These are phyloP conservation scores for Sordariomycetes sp. DNA, from an alignment of 2,329 filamentous ascomycete species.

Conservation along the genomic window DNA sequence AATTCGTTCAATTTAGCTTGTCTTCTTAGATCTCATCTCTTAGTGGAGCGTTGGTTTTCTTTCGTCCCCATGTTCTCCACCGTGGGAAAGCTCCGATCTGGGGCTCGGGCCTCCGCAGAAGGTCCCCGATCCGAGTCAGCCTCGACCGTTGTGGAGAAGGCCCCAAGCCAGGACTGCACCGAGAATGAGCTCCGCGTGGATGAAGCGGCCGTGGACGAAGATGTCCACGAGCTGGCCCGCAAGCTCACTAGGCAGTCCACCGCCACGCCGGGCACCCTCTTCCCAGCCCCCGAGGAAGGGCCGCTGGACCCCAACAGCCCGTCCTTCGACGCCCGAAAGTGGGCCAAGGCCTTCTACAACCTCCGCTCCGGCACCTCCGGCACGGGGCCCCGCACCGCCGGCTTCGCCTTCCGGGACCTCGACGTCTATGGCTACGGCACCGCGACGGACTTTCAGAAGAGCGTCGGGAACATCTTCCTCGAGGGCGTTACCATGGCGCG, in stretches of 20 bases:
- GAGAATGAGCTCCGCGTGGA: neutral
- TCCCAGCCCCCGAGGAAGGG: slow-evolving; percentile 13
- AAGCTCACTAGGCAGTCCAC: slow-evolving; percentile 15
- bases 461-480: slow-evolving; percentile 24
- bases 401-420: slow-evolving; percentile 29
- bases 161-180: neutral
- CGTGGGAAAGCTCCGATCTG: neutral
- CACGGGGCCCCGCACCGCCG: slow-evolving; percentile 18
- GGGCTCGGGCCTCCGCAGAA: neutral
- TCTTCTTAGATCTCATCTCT: neutral
- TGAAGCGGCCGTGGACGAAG: slow-evolving; percentile 7
- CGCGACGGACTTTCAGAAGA: slow-evolving; percentile 29
- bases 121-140: neutral
- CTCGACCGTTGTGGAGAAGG: slow-evolving; percentile 1
- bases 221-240: slow-evolving; percentile 17
- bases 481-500: slow-evolving; percentile 15
- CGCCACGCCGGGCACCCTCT: slow-evolving; percentile 14
- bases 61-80: neutral
- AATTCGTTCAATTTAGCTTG: no score
- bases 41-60: neutral
- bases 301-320: slow-evolving; percentile 26
- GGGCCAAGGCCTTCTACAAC: slow-evolving; percentile 27
- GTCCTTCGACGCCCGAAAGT: slow-evolving; percentile 28
- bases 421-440: slow-evolving; percentile 29
- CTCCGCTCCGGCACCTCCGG: slow-evolving; percentile 13